Base-by-base conservation (phyloP, 805 yeast species). In the Starmerella sirachaensis region DNA sequence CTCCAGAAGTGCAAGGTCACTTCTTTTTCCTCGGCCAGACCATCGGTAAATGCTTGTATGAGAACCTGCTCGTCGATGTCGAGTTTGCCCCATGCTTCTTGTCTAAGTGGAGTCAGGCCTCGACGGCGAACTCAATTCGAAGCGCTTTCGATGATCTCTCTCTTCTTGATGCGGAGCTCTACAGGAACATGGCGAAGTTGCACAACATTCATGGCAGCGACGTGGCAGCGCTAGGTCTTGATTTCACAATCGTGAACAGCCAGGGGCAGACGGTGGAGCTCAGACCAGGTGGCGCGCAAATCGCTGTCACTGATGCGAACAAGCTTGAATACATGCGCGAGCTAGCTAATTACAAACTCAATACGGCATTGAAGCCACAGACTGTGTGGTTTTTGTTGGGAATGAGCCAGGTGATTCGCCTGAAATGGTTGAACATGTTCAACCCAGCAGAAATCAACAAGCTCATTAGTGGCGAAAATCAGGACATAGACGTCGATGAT, bases 41-140 rank as follows among this genome's bases (percentile, higher is more conserved):
- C 5, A 65, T 88, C 31, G 98, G 96, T 1, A 88, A 85, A 54
- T 86, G 96, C 52, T 62, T 88, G 3, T 84, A 82, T 54, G 94
- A 83, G 38, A 75, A 75, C 36, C 77, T 85, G 3, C 63, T 88
- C 45, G 72, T 88, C 6, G 93, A 86, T 56, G 70, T 82, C 18
- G 70, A 75, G 13, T 86, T 88, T 66, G 85, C 96, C 0, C 81
- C 88, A 2, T 83, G 84, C 46, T 88, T 88, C 51, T 57, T 91
- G 29, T 74, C 69, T 56, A 74, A 80, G 53, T 73, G 88, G 77
- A 21, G 20, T 8, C 17, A 12, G 10, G 6, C 31, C 16, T 22
- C 37, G 11, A 62, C 66, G 11, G 49, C 47, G 4, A 38, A 48
- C 12, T 46, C 51, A 2, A 34, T 46, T 28, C 50, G 51, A 41